phyloP scores from a whole-genome alignment of 2,329 filamentous ascomycete species.

The Aspergillus quadricinctus region DNA sequence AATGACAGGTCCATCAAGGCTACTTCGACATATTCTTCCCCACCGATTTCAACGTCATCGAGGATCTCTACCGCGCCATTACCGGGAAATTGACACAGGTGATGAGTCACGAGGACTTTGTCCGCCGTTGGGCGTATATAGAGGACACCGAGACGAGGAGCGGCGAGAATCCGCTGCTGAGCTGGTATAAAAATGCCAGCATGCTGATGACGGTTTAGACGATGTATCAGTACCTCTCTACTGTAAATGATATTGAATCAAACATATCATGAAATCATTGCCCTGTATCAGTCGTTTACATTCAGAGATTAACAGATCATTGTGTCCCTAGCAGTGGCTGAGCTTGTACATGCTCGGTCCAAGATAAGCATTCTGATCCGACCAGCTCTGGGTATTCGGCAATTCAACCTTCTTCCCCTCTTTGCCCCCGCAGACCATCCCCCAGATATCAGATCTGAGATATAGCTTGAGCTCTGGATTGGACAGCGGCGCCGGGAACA shows the following conservation, averaged over 20 bases:
- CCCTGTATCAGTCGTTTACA: neutral
- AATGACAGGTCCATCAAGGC: conserved; percentile 79
- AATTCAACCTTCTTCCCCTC: neutral
- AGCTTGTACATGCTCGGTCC: neutral
- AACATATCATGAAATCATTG: neutral
- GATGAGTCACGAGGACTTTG: conserved; percentile 82
- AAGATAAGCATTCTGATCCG: neutral
- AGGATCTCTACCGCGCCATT: conserved; percentile 86
- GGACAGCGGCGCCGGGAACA: neutral
- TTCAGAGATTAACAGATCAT: neutral
- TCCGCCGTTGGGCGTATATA: conserved; percentile 82
- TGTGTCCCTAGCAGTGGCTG: neutral
- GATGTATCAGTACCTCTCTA: conserved; percentile 2
- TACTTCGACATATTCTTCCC: conserved; percentile 99
- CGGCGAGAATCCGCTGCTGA: conserved; percentile 88
- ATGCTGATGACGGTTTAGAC: conserved; percentile 76
- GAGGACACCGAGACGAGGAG: conserved; percentile 84
- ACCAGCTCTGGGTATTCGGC: neutral
- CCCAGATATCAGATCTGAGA: neutral
- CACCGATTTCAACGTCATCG: conserved; percentile 86
- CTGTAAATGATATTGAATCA: neutral
- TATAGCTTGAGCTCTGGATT: neutral
- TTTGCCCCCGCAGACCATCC: neutral
- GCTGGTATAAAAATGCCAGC: conserved; percentile 93
- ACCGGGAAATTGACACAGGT: conserved; percentile 88